These are phyloP conservation scores for Catunica adiposa DNA, from an alignment of 2,329 filamentous ascomycete species.

Conservation along the genomic window DNA sequence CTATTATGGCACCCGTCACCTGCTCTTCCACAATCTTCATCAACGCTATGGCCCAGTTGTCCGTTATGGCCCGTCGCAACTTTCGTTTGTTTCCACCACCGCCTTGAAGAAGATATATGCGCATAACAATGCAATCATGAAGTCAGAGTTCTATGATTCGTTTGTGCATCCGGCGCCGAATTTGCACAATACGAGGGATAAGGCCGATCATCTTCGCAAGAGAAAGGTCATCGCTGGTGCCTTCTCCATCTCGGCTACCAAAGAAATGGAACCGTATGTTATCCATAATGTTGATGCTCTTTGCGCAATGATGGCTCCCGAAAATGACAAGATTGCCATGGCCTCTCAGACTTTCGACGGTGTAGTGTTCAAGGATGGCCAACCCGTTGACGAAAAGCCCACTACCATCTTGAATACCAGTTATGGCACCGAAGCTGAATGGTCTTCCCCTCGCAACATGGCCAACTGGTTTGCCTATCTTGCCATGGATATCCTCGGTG, in stretches of 20 bases:
- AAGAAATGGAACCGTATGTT: slow-evolving; percentile 52
- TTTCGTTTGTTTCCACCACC: slow-evolving; percentile 59
- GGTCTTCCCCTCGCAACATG: slow-evolving; percentile 45
- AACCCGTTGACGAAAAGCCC: slow-evolving; percentile 24
- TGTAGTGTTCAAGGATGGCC: background rate
- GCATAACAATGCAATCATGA: slow-evolving; percentile 42
- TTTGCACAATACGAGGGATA: slow-evolving; percentile 57
- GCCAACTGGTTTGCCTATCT: slow-evolving; percentile 45
- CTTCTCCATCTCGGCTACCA: slow-evolving; percentile 50
- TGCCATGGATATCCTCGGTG: slow-evolving; percentile 45
- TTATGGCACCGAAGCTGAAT: slow-evolving; percentile 19
- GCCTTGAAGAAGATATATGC: slow-evolving; percentile 53
- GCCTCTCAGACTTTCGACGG: background rate
- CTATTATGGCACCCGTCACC: slow-evolving; percentile 56
- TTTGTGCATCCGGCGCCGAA: slow-evolving; percentile 56
- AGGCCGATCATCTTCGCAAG: slow-evolving; percentile 52
- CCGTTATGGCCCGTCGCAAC: slow-evolving; percentile 61
- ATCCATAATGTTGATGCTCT: slow-evolving; percentile 50
- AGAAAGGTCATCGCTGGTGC: slow-evolving; percentile 54
- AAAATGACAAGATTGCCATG: slow-evolving; percentile 19
- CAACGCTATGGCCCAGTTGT: slow-evolving; percentile 55
- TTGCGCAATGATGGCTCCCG: slow-evolving; percentile 37
- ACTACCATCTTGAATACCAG: background rate
- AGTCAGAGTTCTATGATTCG: slow-evolving; percentile 57
- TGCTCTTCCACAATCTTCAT: slow-evolving; percentile 56